phyloP scores from a whole-genome alignment of 257 asterid species.

The Capsicum pubescens region DNA sequence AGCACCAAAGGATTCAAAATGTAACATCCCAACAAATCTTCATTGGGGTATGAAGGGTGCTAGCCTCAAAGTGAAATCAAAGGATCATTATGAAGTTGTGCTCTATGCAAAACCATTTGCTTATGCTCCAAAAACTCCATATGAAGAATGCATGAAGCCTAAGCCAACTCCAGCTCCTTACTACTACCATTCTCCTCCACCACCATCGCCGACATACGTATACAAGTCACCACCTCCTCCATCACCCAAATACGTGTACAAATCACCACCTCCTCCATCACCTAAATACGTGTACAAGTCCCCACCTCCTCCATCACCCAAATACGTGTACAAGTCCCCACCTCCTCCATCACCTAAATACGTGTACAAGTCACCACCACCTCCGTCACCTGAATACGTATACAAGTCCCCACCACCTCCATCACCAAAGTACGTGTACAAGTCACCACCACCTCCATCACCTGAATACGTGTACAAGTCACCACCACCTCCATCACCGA shows the following conservation, averaged over 20 bases:
- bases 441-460: conserved; percentile 43
- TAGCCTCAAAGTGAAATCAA: conserved; percentile 60
- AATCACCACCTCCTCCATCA: conserved; percentile 43
- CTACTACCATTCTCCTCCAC: conserved; percentile 66
- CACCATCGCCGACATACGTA: conserved; percentile 41
- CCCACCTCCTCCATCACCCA: conserved; percentile 32
- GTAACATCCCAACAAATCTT: conserved; percentile 56
- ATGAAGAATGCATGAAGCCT: conserved; percentile 52
- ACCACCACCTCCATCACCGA: conserved; percentile 38
- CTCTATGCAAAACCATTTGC: conserved; percentile 73
- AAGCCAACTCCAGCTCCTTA: conserved; percentile 59
- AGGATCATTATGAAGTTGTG: conserved; percentile 62
- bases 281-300: conserved; percentile 37
- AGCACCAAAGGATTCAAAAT: conserved; percentile 66
- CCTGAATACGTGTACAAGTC: conserved; percentile 38
- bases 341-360: conserved; percentile 39
- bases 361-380: conserved; percentile 34
- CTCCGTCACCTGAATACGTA: neutral
- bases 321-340: conserved; percentile 41
- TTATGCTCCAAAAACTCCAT: conserved; percentile 67
- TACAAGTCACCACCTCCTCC: conserved; percentile 53
- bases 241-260: neutral
- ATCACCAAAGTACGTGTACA: neutral
- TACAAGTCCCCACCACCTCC: conserved; percentile 39
- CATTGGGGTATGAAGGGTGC: conserved; percentile 72